Conservation (phyloP, 352 stramenopile genomes). For the Phytopythium mirpurense region DNA sequence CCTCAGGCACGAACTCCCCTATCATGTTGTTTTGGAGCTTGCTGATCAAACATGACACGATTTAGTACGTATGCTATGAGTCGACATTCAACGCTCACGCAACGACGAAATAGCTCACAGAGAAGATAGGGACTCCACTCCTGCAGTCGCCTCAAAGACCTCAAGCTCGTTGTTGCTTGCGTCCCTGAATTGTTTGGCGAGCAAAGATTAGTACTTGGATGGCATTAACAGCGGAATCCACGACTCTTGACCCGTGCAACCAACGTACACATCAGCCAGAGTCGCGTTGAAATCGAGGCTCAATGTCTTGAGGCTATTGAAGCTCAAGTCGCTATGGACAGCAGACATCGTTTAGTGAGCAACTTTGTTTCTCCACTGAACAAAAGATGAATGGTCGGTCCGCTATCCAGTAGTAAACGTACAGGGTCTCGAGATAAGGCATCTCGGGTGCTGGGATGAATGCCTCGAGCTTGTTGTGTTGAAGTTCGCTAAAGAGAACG, state of each 20-base stretch:
- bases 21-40: conserved; percentile 3
- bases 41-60: too few relatives aligned
- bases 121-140: not conserved
- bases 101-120: too few relatives aligned
- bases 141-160: not conserved
- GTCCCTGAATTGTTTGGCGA: not conserved
- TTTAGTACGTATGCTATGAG: not conserved
- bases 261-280: conserved; percentile 1
- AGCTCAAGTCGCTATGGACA: not conserved
- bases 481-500: not conserved
- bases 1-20: not conserved
- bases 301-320: not conserved
- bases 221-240: too few relatives aligned
- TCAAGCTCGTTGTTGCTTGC: conserved; percentile 1
- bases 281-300: not conserved
- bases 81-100: too few relatives aligned
- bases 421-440: not conserved
- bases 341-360: too few relatives aligned
- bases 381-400: too few relatives aligned
- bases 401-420: not conserved
- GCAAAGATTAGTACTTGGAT: not conserved
- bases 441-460: not conserved
- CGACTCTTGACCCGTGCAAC: too few relatives aligned
- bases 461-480: not conserved
- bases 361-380: too few relatives aligned